Conservation (phyloP, 1,284 basidiomycete species). For the Ganoderma lucidum region DNA sequence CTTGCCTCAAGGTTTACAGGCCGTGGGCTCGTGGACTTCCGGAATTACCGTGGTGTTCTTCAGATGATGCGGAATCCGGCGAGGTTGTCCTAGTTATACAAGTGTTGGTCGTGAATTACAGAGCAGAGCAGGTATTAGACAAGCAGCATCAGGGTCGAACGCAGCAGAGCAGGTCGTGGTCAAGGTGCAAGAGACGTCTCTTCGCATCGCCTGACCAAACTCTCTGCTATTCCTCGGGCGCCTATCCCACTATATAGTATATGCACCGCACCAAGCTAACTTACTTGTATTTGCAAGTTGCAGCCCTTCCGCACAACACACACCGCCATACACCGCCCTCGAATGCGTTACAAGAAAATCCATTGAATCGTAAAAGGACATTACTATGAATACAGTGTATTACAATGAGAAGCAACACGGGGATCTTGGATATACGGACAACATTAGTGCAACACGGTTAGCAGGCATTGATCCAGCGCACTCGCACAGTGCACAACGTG, state of each 20-base stretch:
- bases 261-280: not conserved
- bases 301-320: no score
- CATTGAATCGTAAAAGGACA: constrained; percentile 13
- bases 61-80: constrained; percentile 9
- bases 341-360: not conserved
- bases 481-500: not conserved
- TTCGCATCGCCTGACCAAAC: constrained; percentile 8
- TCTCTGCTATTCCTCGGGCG: not conserved
- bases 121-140: constrained; percentile 11
- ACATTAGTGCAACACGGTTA: not conserved
- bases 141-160: constrained; percentile 14
- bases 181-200: constrained; percentile 5
- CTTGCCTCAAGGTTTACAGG: constrained; percentile 25
- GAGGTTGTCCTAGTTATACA: constrained; percentile 15
- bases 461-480: not conserved
- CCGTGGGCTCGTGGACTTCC: constrained; percentile 17
- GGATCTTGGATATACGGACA: not conserved
- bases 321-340: not conserved
- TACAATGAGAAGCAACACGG: constrained; percentile 7
- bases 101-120: constrained; percentile 4
- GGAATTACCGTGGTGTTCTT: constrained; percentile 5
- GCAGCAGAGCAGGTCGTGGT: constrained; percentile 10
- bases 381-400: constrained; percentile 24
- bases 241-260: not conserved
- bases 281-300: no score